Base-by-base conservation (phyloP, 2,329 filamentous ascomycete species). In the Cytospora schulzeri region DNA sequence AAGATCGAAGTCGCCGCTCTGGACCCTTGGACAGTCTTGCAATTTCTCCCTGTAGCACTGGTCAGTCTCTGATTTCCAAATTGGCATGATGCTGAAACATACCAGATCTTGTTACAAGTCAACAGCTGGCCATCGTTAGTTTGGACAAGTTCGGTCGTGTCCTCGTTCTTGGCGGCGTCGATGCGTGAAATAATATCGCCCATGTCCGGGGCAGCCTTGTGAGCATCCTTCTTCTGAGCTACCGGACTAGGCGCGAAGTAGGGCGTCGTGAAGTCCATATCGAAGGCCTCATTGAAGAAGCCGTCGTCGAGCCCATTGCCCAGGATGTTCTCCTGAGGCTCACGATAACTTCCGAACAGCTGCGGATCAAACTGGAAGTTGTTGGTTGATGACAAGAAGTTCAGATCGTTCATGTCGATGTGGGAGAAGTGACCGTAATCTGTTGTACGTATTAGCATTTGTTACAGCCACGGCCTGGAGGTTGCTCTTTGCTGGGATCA, bases 21-120 rank as follows among this genome's bases (percentile, higher is more conserved):
- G 91, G 70, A 96, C 95, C 75, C 91, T 93, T 66, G 92, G 89
- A 76, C 93, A 96, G 41, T 85, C 87, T 79, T 96, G 92, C 26
- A 97, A 78, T 78, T 92, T 92, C 77, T 97, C 93, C 95, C 94
- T 97, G 73, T 64, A 51, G 51, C 11, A 15, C 19, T 26, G 68
- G 75, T 88, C 75, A 86, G 82, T 72, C 19, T 38, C 17, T 24
- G 29, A 17, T 53, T 35, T 33, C 29, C 17, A 2, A 11, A 22
- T 17, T 4, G 31, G 17, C 17, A 22, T 29, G 22, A 26, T 11
- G 22, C 26, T 26, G 6, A 15, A 29, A 81, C 91, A 74, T 85
- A 97, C 94, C 94, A 98, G 59, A 98, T 93, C 75, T 95, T 93
- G 71, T 91, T 93, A 79, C 93, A 97, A 66, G 86, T 92, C 71